Conservation (phyloP, 1,284 basidiomycete species). For the Xanthoconium separans region DNA sequence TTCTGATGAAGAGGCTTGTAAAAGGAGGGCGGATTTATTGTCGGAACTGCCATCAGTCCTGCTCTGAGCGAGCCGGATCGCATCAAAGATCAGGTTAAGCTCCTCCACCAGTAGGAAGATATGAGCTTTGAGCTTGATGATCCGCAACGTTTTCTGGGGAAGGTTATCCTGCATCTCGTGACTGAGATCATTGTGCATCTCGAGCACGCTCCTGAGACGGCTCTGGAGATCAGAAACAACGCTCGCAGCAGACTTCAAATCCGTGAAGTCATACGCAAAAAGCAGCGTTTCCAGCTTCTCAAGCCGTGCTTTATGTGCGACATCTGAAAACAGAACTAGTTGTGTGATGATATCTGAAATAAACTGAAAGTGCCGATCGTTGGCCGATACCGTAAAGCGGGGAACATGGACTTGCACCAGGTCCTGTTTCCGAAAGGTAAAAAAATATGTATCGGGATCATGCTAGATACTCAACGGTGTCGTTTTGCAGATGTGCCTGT, state of each 20-base stretch:
- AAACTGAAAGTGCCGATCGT: slow-evolving; percentile 81
- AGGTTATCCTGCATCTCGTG: slow-evolving; percentile 38
- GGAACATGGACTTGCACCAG: slow-evolving; percentile 81
- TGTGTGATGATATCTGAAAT: slow-evolving; percentile 90
- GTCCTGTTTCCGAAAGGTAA: slow-evolving; percentile 52
- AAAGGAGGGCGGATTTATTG: slow-evolving; percentile 78
- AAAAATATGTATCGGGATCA: neutral
- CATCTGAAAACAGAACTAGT: slow-evolving; percentile 86
- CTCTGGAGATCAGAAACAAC: slow-evolving; percentile 77
- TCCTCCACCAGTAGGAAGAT: slow-evolving; percentile 76
- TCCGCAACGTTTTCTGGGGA: slow-evolving; percentile 50
- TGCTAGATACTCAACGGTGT: slow-evolving; percentile 57
- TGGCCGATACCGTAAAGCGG: slow-evolving; percentile 87
- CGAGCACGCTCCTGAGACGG: slow-evolving; percentile 68
- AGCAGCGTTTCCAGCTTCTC: slow-evolving; percentile 83
- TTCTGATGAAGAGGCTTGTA: slow-evolving; percentile 83
- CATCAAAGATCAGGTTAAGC: slow-evolving; percentile 86
- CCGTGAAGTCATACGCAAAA: slow-evolving; percentile 90
- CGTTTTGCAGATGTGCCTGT: slow-evolving; percentile 72
- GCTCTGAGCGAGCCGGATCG: slow-evolving; percentile 82
- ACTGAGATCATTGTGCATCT: slow-evolving; percentile 57
- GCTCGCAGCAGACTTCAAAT: slow-evolving; percentile 65
- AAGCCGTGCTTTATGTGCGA: slow-evolving; percentile 73
- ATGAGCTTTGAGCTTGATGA: slow-evolving; percentile 76
- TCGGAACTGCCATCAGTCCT: slow-evolving; percentile 69